phyloP scores from a whole-genome alignment of 108 stramenopile genomes.

The Nitzschia inconspicua region DNA sequence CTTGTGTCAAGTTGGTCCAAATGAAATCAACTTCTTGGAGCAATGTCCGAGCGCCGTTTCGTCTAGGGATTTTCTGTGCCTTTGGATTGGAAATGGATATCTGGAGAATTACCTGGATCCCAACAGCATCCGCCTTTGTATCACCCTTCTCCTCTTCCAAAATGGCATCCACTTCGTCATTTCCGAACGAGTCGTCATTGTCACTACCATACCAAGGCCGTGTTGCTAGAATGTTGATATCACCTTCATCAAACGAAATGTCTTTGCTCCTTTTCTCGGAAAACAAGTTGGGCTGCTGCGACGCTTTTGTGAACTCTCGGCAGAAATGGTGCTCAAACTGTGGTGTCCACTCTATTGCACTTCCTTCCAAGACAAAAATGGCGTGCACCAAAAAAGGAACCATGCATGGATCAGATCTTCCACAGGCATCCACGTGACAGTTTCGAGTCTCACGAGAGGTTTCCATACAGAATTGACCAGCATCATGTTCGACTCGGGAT shows the following conservation, averaged over 20 bases:
- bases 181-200: not conserved
- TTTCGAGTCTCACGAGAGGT: slow-evolving; percentile 39
- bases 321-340: slow-evolving; percentile 13
- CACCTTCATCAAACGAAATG: slow-evolving; percentile 28
- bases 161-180: not conserved
- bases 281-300: slow-evolving; percentile 8
- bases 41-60: not conserved
- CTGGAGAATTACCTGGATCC: slow-evolving; percentile 34
- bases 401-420: slow-evolving; percentile 62
- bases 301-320: slow-evolving; percentile 5
- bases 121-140: not conserved
- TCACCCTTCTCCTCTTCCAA: not conserved
- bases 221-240: slow-evolving; percentile 35
- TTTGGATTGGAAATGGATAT: slow-evolving; percentile 42
- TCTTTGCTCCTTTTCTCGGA: not conserved
- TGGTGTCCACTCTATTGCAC: slow-evolving; percentile 20
- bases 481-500: slow-evolving; percentile 3
- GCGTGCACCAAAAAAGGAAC: slow-evolving; percentile 73
- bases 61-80: not conserved
- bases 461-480: slow-evolving; percentile 61
- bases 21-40: slow-evolving; percentile 31
- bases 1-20: slow-evolving; percentile 19
- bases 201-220: slow-evolving; percentile 30
- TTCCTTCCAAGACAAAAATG: slow-evolving; percentile 50
- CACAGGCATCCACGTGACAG: slow-evolving; percentile 73